Evolutionary conservation across 345 rosid genomes (phyloP).

Genomic region (Turritis glabra): DNA sequence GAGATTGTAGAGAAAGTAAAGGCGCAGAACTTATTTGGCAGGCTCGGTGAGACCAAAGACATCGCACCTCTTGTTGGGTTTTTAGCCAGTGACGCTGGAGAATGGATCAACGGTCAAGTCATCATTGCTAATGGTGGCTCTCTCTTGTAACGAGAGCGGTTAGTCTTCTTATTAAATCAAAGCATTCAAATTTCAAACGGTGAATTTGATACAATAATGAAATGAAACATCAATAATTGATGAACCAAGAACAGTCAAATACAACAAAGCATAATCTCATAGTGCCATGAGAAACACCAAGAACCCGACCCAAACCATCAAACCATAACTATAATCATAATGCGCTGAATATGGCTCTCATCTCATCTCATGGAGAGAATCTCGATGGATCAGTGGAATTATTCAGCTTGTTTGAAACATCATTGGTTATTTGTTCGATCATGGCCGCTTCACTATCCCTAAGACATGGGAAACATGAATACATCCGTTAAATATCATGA

Average conservation of each 20-base stretch:
- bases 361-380: too few species aligned
- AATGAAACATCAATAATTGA: not conserved
- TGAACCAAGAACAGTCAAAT: not conserved
- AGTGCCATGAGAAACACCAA: too few species aligned
- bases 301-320: too few species aligned
- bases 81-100: constrained; percentile 45
- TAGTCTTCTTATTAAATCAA: not conserved
- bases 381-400: too few species aligned
- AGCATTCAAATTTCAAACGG: not conserved
- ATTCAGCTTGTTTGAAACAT: too few species aligned
- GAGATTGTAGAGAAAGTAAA: constrained; percentile 29
- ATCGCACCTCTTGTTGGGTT: constrained; percentile 45
- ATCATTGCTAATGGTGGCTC: constrained; percentile 44
- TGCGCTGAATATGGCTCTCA: too few species aligned
- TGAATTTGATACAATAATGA: not conserved
- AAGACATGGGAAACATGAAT: too few species aligned
- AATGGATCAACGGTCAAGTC: constrained; percentile 51
- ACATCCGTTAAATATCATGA: too few species aligned
- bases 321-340: too few species aligned
- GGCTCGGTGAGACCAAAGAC: constrained; percentile 45
- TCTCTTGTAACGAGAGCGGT: constrained; percentile 12
- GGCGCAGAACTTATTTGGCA: constrained; percentile 17
- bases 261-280: too few species aligned
- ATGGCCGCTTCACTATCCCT: too few species aligned
- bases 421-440: too few species aligned